Base-by-base conservation (phyloP, 192 early-diverging fungal species). In the Rhizoclosmatium globosum region DNA sequence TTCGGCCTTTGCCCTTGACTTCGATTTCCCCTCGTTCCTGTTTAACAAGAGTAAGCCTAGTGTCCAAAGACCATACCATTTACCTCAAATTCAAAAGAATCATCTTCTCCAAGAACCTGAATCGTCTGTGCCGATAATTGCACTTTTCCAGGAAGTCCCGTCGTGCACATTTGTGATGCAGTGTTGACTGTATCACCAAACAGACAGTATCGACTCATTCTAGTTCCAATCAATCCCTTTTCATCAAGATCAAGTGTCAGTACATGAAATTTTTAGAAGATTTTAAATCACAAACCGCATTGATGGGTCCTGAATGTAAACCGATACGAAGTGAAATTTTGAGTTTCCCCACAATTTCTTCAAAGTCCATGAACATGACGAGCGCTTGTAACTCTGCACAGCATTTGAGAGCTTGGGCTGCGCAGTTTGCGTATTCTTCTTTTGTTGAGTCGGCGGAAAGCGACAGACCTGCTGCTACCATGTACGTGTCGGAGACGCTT, bases 131-230 rank as follows among this genome's bases (percentile, higher is more conserved):
- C 57, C 7, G 76, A 76, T 13, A 85, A 61, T 60, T 85, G 84
- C 19, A 85, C 78, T 41, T 66, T 76, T 17, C 47, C 57, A 3
- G 83, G 42, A 21, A 56, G 2, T n/a, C 79, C 64, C 38, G 78
- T 82, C 21, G 79, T 71, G 62, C 84, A 85, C 79, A 85, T 82
- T 50, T 71, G 19, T 42, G 64, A 75, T 31, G 82, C 82, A 17
- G 76, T 84, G 48, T 79, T 82, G 41, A 82, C 79, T 19, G 82
- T 82, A 64, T 85, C 80, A 41, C 84, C 82, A 74, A 85, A 85
- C 47, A 85, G 41, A 68, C 83, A 82, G 69, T 85, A 85, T 23
- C 80, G 70, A 17, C 84, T 82, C 82, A 85, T 84, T 47, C 85
- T 85, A 47, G 68, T 76, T 64, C 84, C 84, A 53, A 85, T 77